Percentiles rank a stretch among this genome's conserved stretches.
phyloP scores from a whole-genome alignment of 148 eudicot species.

The Amaranthus hypochondriacus region DNA sequence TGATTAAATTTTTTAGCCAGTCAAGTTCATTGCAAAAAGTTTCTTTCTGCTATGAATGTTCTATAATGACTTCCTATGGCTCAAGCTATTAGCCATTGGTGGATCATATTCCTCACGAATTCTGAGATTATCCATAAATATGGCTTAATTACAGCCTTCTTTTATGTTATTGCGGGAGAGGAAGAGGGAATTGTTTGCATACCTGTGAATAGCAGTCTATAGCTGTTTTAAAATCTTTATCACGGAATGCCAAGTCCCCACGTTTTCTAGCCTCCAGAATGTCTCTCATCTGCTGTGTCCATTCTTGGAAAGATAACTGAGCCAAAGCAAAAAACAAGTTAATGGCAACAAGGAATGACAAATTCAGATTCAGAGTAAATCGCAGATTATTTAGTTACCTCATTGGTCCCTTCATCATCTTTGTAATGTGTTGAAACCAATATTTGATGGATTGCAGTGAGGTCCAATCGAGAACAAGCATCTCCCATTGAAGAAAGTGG shows the following conservation, averaged over 20 bases:
- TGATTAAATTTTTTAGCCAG: too few relatives aligned
- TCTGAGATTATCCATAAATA: neutral
- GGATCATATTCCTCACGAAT: neutral
- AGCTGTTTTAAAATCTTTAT: slow-evolving; percentile 85
- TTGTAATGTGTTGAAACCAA: slow-evolving; percentile 76
- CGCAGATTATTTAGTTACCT: slow-evolving; percentile 41
- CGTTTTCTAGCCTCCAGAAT: slow-evolving; percentile 93
- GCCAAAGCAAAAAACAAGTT: slow-evolving; percentile 2
- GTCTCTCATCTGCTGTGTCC: slow-evolving; percentile 99
- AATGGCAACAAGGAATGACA: slow-evolving; percentile 8
- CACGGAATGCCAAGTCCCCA: slow-evolving; percentile 91
- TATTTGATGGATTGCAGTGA: slow-evolving; percentile 91
- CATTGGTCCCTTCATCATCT: slow-evolving; percentile 93
- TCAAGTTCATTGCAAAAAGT: slow-evolving; percentile 2
- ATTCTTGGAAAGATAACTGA: slow-evolving; percentile 96
- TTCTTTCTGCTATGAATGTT: neutral
- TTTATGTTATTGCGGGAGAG: neutral
- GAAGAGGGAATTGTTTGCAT: neutral
- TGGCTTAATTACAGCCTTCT: neutral
- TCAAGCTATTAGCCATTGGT: neutral
- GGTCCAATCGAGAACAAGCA: slow-evolving; percentile 89
- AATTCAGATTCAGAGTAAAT: neutral
- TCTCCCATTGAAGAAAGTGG: slow-evolving; percentile 93
- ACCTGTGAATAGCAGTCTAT: slow-evolving; percentile 99
- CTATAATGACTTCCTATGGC: neutral